Percentiles rank a stretch among this genome's conserved stretches.
Evolutionary conservation across 2,329 filamentous ascomycete species (phyloP).

Genomic region (Aureobasidium musti): DNA sequence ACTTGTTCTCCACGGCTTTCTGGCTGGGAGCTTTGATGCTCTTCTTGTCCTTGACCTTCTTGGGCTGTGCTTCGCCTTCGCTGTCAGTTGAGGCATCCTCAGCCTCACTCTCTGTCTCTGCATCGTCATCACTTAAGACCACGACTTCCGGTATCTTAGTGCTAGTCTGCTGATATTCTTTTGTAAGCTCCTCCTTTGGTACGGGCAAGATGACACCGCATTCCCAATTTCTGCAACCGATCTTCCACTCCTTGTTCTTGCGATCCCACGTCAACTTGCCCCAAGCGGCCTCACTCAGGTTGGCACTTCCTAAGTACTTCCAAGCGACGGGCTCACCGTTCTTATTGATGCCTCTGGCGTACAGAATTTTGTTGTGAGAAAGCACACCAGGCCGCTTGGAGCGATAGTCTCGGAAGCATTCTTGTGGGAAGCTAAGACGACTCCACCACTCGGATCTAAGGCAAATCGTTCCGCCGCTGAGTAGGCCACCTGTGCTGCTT

Average conservation of each 20-base stretch:
- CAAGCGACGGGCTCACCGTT: slow-evolving; percentile 57
- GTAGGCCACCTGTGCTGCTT: slow-evolving; percentile 40
- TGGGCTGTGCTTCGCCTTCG: slow-evolving; percentile 33
- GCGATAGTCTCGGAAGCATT: slow-evolving; percentile 72
- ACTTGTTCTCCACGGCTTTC: background rate
- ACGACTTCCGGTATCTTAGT: background rate
- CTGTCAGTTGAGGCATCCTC: background rate
- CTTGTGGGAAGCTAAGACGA: slow-evolving; percentile 65
- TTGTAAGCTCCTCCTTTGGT: slow-evolving; percentile 8
- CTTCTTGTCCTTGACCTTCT: background rate
- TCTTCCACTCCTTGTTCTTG: slow-evolving; percentile 62
- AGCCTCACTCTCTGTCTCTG: slow-evolving; percentile 18
- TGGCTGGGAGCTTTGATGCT: slow-evolving; percentile 29
- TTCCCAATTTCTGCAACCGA: slow-evolving; percentile 93
- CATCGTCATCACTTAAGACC: slow-evolving; percentile 14
- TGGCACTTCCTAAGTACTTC: slow-evolving; percentile 87
- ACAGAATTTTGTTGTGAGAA: slow-evolving; percentile 75
- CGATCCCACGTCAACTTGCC: slow-evolving; percentile 74
- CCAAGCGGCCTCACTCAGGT: slow-evolving; percentile 93
- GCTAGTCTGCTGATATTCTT: background rate
- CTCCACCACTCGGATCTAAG: slow-evolving; percentile 73
- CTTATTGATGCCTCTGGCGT: slow-evolving; percentile 49
- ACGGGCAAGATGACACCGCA: slow-evolving; percentile 80
- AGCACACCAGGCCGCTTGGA: slow-evolving; percentile 71
- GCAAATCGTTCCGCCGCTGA: slow-evolving; percentile 76